Evolutionary conservation across 2,329 filamentous ascomycete species (phyloP), one percentile per base, ranked within the genome.

Genomic region (Podosphaera aphanis): DNA sequence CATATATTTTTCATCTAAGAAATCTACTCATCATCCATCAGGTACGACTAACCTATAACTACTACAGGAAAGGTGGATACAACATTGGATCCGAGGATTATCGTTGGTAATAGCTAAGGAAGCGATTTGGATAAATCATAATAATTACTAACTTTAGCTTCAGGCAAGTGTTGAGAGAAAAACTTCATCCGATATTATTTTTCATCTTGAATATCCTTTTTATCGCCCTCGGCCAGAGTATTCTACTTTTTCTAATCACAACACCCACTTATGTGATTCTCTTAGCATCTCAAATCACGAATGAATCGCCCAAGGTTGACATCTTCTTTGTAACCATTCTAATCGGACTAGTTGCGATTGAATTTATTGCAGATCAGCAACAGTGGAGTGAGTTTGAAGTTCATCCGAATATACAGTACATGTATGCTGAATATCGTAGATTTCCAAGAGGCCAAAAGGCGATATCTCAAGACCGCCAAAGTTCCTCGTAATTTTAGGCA

Each of bases 21-120:
- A 23, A 19, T 8, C 16, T 31, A 42, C 51, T 53, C 42, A 51
- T 21, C 23, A n/a, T 25, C 41, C 15, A 43, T 18, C 52, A 85
- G 82, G 60, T 65, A 48, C 80, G 90, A 10, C 66, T 98, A 62
- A 95, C 88, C 2, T 95, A 74, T 68, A 98, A 98, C 64, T 98
- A 94, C 65, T 93, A 82, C 78, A 79, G 90, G 48, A 93, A 83
- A 61, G 90, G 90, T 35, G 90, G 90, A 20, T 98, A 98, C 61
- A 66, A 70, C 15, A 68, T 86, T 51, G 88, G 90, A 33, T 86
- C 81, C 15, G 88, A 98, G 62, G 90, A 98, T 62, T 98, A 98
- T 61, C 74, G 90, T 63, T 98, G 90, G 77, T 69, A 54, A 44
- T 59, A 55, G 19, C 18, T 19, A 16, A 2, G 19, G 10, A n/a